Percentiles rank a stretch among this genome's conserved stretches.
phyloP scores from a whole-genome alignment of 371 early-diverging fungal species.

The Syncephalastrum contaminatum region DNA sequence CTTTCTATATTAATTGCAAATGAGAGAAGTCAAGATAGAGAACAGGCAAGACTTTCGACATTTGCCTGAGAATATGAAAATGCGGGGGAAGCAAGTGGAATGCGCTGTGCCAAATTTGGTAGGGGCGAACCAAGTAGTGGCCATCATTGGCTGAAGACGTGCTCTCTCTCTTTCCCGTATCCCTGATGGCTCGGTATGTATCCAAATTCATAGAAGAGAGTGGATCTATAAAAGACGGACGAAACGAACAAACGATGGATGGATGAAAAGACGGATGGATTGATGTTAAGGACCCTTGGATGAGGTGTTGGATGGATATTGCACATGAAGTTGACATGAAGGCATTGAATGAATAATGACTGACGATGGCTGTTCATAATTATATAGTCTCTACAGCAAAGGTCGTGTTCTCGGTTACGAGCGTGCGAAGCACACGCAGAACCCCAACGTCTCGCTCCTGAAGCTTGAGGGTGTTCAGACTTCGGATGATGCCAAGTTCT shows the following conservation, averaged over 20 bases:
- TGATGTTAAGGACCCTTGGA: background rate
- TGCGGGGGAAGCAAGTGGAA: too few species aligned
- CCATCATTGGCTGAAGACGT: too few species aligned
- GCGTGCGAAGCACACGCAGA: conserved; percentile 90
- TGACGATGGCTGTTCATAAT: background rate
- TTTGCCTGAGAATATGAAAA: too few species aligned
- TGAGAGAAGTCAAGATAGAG: too few species aligned
- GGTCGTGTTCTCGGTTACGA: conserved; percentile 94
- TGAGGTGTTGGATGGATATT: conserved; percentile 11
- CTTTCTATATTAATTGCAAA: too few species aligned
- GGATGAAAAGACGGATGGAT: conserved; percentile 3
- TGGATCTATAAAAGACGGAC: background rate
- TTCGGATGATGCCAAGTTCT: conserved; percentile 84
- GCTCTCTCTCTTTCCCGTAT: too few species aligned
- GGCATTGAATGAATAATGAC: conserved; percentile 1
- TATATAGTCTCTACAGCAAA: conserved; percentile 92
- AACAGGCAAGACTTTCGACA: too few species aligned
- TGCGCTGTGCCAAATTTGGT: too few species aligned
- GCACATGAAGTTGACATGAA: background rate
- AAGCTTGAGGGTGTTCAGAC: conserved; percentile 92
- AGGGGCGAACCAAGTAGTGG: too few species aligned
- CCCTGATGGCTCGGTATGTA: too few species aligned
- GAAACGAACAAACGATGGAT: background rate
- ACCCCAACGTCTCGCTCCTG: conserved; percentile 88
- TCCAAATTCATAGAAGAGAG: too few species aligned